Evolutionary conservation across 768 basidiomycete species (phyloP), one percentile per base, ranked within the genome.

Genomic region (Lactarius sanguifluus): DNA sequence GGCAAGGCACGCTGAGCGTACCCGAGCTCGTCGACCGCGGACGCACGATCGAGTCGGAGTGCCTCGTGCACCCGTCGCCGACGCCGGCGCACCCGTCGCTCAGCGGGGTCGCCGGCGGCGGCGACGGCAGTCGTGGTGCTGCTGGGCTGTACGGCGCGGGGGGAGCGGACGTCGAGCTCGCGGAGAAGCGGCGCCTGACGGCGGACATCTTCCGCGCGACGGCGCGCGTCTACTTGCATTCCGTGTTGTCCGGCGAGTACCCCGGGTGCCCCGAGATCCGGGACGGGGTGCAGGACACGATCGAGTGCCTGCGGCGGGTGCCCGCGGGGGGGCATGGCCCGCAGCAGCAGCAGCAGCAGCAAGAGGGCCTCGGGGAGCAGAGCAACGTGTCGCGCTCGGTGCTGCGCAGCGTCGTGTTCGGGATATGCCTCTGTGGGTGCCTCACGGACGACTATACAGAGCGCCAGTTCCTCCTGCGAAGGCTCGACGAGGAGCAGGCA

Each of bases 351-450:
- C 36, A 9, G n/a, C 50, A 52, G n/a, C 55, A 56, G 3, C 55
- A 30, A n/a, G 15, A 56, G 18, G 3, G 18, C 30, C 6, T 12
- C 1, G 9, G 12, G 30, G 28, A 55, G 55, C 15, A 16, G 30
- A 72, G 74, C 64, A 64, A 63, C 57, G 70, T 77, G 50, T 77
- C 81, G 57, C 81, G 81, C 52, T 80, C 83, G 16, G 87, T 92
- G 32, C 82, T 91, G 64, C 81, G 90, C 45, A 90, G 87, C 76
- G 91, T 90, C 32, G 89, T 92, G 70, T 91, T 92, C 71, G 83
- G 85, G 55, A 86, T 91, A 65, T 91, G 87, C 72, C 82, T 94
- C 60, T 85, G 85, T 67, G 90, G 90, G 1, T 86, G 83, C 69
- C 81, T 92, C 60, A 86, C 88, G 67, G 85, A 87, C 73, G 78